Conservation (phyloP, 257 asterid species). For the Solanum tacnaense region DNA sequence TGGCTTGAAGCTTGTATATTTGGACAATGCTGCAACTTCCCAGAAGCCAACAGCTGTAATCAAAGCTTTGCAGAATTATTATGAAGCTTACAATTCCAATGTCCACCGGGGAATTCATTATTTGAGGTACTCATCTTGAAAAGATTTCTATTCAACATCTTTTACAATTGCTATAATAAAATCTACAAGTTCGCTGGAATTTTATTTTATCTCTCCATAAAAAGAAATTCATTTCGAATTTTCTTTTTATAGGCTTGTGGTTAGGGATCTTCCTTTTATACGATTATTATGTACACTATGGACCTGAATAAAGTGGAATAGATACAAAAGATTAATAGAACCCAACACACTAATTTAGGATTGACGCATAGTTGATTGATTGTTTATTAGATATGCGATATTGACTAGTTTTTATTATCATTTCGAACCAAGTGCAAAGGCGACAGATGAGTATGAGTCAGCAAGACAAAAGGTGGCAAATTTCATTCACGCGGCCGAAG, state of each 20-base stretch:
- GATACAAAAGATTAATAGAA: neutral
- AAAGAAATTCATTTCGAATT: neutral
- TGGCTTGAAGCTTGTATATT: slow-evolving; percentile 78
- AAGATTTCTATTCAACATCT: neutral
- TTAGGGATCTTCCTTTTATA: neutral
- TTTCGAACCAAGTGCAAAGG: slow-evolving; percentile 47
- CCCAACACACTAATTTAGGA: neutral
- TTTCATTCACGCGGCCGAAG: slow-evolving; percentile 56
- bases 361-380: neutral
- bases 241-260: neutral
- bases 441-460: slow-evolving; percentile 78
- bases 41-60: slow-evolving; percentile 85
- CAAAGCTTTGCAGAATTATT: slow-evolving; percentile 57
- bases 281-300: neutral
- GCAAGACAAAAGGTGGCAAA: slow-evolving; percentile 87
- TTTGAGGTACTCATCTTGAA: slow-evolving; percentile 43
- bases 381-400: neutral
- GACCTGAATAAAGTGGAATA: neutral
- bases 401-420: neutral
- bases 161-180: neutral
- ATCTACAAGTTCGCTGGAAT: neutral
- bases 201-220: neutral
- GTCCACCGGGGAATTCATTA: slow-evolving; percentile 96
- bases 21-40: slow-evolving; percentile 99
- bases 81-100: slow-evolving; percentile 73